Conservation (phyloP, 192 early-diverging fungal species). For the Backusella sp. region DNA sequence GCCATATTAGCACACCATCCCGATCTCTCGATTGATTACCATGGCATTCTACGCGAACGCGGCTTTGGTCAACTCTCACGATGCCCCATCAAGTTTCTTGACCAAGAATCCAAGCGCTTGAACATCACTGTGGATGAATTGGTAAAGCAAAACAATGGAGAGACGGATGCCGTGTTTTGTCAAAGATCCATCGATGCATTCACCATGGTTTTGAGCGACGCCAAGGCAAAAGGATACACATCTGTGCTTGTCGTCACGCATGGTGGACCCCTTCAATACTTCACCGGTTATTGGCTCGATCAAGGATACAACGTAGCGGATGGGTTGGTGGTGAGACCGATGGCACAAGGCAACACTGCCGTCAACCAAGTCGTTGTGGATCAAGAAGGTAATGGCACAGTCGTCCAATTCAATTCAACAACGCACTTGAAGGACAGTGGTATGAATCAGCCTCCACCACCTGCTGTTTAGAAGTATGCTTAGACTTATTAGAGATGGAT, state of each 20-base stretch:
- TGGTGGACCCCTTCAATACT: constrained; percentile 19
- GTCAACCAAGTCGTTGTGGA: neutral
- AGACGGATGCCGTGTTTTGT: constrained; percentile 15
- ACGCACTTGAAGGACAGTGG: neutral
- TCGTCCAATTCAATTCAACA: constrained; percentile 6
- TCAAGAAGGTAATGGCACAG: neutral
- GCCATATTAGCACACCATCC: constrained; percentile 18
- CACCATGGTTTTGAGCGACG: constrained; percentile 9
- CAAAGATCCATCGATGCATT: constrained; percentile 6
- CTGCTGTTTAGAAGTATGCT: neutral
- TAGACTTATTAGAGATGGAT: neutral
- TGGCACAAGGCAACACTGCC: constrained; percentile 15
- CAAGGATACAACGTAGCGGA: neutral
- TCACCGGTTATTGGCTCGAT: constrained; percentile 12
- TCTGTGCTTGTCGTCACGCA: constrained; percentile 29
- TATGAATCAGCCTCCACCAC: neutral
- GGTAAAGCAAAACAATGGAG: constrained; percentile 12
- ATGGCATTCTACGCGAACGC: constrained; percentile 16
- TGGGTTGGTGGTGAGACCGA: neutral
- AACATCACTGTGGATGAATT: neutral
- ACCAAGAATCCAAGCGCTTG: neutral
- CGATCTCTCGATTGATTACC: neutral
- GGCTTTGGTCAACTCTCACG: constrained; percentile 23
- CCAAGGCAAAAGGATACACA: neutral
- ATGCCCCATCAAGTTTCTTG: neutral